Evolutionary conservation across 2,329 filamentous ascomycete genomes (phyloP).

Genomic region (Xylaria sp.): DNA sequence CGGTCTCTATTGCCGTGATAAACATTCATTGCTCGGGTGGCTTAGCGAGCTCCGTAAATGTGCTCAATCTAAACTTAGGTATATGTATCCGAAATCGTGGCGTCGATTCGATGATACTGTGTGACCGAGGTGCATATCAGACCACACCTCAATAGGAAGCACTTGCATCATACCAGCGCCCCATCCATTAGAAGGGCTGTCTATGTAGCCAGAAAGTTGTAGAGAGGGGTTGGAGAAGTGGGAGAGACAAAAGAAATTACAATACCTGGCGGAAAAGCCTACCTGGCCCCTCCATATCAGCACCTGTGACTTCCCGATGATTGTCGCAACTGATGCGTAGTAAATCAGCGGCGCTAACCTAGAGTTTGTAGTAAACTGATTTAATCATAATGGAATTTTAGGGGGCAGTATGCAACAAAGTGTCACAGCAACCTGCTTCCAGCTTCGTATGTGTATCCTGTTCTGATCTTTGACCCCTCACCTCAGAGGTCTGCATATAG

Average conservation of each 20-base stretch:
- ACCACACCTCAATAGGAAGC: conserved; percentile 25
- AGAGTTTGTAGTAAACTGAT: too few relatives aligned
- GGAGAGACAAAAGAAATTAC: neutral
- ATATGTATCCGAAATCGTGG: conserved; percentile 10
- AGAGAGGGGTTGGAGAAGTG: neutral
- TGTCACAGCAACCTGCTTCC: too few relatives aligned
- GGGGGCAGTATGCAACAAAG: too few relatives aligned
- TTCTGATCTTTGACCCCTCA: too few relatives aligned
- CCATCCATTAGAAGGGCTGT: neutral
- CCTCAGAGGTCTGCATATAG: neutral
- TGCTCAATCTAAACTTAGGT: neutral
- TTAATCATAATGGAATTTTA: too few relatives aligned
- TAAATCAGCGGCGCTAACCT: neutral
- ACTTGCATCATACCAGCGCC: conserved; percentile 8
- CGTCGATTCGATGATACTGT: conserved; percentile 22
- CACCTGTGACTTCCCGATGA: neutral
- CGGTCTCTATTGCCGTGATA: too few relatives aligned
- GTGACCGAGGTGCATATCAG: conserved; percentile 28
- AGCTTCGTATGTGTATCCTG: too few relatives aligned
- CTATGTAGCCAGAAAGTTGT: neutral
- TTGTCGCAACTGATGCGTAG: neutral
- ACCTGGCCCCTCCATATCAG: too few relatives aligned
- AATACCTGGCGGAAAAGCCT: too few relatives aligned
- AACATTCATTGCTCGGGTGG: too few relatives aligned
- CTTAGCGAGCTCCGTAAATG: too few relatives aligned